Conservation (phyloP, 148 eudicot genomes). For the Spergularia marina region DNA sequence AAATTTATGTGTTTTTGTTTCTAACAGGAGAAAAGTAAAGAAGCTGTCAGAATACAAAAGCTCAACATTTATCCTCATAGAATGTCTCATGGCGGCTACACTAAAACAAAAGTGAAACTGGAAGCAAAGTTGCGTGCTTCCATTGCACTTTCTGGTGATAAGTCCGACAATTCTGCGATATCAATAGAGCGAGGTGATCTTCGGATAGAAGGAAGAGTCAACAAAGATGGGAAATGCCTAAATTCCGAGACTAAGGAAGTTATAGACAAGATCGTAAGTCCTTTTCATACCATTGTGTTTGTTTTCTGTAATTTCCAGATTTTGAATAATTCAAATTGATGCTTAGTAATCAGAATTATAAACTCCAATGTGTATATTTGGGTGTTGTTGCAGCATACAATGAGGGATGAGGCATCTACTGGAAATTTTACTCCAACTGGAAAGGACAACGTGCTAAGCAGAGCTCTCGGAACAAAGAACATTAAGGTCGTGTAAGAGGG, state of each 20-base stretch:
- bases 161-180: not conserved
- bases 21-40: not conserved
- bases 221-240: not conserved
- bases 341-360: too few relatives aligned
- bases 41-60: not conserved
- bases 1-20: not conserved
- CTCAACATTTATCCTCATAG: not conserved
- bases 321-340: too few relatives aligned
- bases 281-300: not conserved
- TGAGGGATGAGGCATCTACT: not conserved
- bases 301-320: too few relatives aligned
- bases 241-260: not conserved
- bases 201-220: slow-evolving; percentile 4
- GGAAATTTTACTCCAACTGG: not conserved
- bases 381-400: not conserved
- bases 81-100: not conserved
- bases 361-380: too few relatives aligned
- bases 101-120: not conserved
- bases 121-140: not conserved
- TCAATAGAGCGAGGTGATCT: slow-evolving; percentile 2
- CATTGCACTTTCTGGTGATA: too few relatives aligned
- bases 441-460: not conserved
- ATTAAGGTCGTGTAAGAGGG: not conserved
- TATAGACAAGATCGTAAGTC: not conserved
- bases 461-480: slow-evolving; percentile 2